Evolutionary conservation across 2,329 filamentous ascomycete genomes (phyloP), one percentile per base, ranked within the genome.

Genomic region (Alternaria postmessia): DNA sequence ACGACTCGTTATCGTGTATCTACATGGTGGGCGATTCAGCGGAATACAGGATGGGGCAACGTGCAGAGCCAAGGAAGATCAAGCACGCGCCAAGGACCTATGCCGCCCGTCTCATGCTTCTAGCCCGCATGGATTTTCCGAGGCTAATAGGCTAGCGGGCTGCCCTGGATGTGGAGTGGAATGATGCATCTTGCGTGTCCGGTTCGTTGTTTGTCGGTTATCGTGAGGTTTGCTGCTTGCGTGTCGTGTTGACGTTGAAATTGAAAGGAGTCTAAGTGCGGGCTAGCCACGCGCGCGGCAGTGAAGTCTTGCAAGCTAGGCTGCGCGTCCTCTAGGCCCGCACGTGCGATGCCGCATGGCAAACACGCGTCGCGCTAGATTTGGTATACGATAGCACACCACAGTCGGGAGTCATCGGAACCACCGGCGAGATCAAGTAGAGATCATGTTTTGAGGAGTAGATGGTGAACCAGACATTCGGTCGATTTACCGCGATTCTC

Each of bases 71-170:
- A 49, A 49, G 46, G 32, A 26, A 34, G 56, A 51, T 54, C 59
- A 52, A 54, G 41, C 51, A 54, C 41, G 46, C 55, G 56, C 56
- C 51, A 54, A 54, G 49, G 41, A n/a, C 36, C 52, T 18, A 38
- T 36, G 41, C 38, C 49, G 42, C 41, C 55, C 5, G 41, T 49
- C 26, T 54, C 39, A 28, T 42, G 16, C 36, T 41, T 43, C 41
- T 51, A 43, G 41, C 49, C 49, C 49, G 26, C 22, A n/a, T 42
- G 28, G 34, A 30, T 34, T 51, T 18, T 44, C 49, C 47, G 34
- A 18, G 28, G 34, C 32, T 52, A 54, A 58, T 18, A 49, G 55
- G 49, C 49, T 30, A 47, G 42, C 42, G 42, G 20, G 11, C 34
- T 47, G 32, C 34, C n/a, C 42, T 28, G 47, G 30, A 43, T 49